Evolutionary conservation across 1,139 yeast genomes (phyloP), one percentile per base, ranked within the genome.

Genomic region (Nakaseomyces nivariensis): DNA sequence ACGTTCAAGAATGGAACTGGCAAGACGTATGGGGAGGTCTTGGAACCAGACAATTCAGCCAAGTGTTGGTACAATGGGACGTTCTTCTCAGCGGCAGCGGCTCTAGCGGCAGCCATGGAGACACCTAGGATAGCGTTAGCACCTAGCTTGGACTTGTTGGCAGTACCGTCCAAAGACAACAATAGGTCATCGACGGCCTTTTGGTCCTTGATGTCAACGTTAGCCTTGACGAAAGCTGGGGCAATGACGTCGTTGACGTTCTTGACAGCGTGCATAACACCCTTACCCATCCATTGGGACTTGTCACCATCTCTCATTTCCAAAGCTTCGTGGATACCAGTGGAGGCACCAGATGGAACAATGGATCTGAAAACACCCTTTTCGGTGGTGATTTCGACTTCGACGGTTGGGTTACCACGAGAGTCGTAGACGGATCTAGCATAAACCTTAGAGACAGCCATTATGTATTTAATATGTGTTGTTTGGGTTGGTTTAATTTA

Each of bases 1-100:
- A 90, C 97, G 76, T 90, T 90, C 78, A 86, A 92, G 88, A 88
- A 87, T 62, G 96, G 96, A 72, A 89, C 96, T 73, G 96, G 95
- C 69, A 87, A 75, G 53, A 87, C 95, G 71, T 71, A 86, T 71
- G 90, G 88, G 67, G 81, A 76, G 58, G 86, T 68, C 57, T 71
- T 75, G 50, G 67, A 50, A 54, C 74, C 75, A 56, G 95, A 70
- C 59, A 89, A 68, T 62, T 81, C 84, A 62, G 92, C 79, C 69
- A 88, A 75, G 77, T 89, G 95, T 68, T 78, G 73, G 81, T 87
- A 89, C 68, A 88, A 80, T 70, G 96, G 95, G 55, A 86, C 84
- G 57, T 75, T 76, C 79, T 85, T 85, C 74, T 80, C 87, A 62
- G 94, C 95, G 57, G 97, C 96, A 70, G 88, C 97, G 56, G 96